These are phyloP conservation scores for Globomyces sp. DNA, from an alignment of 371 early-diverging fungal genomes.

Conservation along the genomic window DNA sequence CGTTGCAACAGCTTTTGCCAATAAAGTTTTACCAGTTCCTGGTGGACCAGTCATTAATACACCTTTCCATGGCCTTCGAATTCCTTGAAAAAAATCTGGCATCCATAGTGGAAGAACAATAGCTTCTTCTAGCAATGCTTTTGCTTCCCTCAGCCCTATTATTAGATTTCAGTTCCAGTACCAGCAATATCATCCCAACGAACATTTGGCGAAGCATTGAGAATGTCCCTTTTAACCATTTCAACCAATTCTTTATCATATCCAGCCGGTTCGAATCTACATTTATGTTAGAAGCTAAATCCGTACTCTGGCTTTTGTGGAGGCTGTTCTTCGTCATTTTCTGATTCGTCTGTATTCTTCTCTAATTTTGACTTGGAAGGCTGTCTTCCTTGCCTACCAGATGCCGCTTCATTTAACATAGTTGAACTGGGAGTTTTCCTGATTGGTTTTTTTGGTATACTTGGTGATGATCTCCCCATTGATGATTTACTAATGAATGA, in stretches of 20 bases:
- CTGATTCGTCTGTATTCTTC: conserved; percentile 13
- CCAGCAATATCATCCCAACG: conserved; percentile 56
- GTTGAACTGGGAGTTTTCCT: conserved; percentile 6
- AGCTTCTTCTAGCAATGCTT: conserved; percentile 55
- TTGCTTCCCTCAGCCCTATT: conserved; percentile 48
- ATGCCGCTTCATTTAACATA: conserved; percentile 13
- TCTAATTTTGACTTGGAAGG: background rate
- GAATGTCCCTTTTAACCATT: conserved; percentile 54
- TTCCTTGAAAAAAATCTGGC: conserved; percentile 61
- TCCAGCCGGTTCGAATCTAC: conserved; percentile 47
- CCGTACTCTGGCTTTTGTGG: conserved; percentile 19
- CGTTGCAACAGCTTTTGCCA: conserved; percentile 63
- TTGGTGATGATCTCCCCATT: background rate
- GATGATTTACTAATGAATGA: background rate
- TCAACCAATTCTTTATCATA: conserved; percentile 60
- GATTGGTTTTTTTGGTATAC: background rate
- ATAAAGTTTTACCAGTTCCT: conserved; percentile 67
- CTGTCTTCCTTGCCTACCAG: conserved; percentile 1
- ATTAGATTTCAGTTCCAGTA: too few relatives aligned
- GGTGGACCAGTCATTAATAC: conserved; percentile 70
- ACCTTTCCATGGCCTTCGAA: conserved; percentile 64
- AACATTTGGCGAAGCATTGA: conserved; percentile 48
- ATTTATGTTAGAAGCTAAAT: background rate
- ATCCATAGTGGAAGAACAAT: conserved; percentile 60
- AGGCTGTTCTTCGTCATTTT: background rate